Conservation (phyloP, 768 basidiomycete species). For the Calocera cornea region DNA sequence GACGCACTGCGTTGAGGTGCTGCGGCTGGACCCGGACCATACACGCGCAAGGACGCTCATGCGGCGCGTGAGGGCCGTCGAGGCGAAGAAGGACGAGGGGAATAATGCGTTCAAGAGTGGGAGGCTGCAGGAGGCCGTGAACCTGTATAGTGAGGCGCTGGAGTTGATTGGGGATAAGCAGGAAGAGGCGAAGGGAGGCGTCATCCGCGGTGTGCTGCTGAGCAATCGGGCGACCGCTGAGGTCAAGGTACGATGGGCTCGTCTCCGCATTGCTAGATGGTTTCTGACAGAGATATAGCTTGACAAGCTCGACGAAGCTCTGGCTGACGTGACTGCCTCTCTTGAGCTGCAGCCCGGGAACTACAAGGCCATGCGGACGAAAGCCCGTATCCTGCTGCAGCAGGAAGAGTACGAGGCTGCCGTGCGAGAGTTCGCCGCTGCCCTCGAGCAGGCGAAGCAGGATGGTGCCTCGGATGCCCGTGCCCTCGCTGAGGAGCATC, state of each 20-base stretch:
- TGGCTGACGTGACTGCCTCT: slow-evolving; percentile 56
- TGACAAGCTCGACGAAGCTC: slow-evolving; percentile 49
- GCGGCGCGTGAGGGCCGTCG: slow-evolving; percentile 69
- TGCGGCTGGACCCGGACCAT: slow-evolving; percentile 67
- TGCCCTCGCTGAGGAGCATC: slow-evolving; percentile 37
- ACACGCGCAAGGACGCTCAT: slow-evolving; percentile 55
- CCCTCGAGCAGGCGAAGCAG: slow-evolving; percentile 54
- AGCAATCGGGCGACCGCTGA: slow-evolving; percentile 76
- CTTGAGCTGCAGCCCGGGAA: slow-evolving; percentile 47
- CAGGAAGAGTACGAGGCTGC: slow-evolving; percentile 61
- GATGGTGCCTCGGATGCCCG: slow-evolving; percentile 33
- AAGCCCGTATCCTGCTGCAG: slow-evolving; percentile 63
- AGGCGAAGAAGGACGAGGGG: slow-evolving; percentile 73
- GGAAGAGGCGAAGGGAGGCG: slow-evolving; percentile 66
- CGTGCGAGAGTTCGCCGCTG: slow-evolving; percentile 64
- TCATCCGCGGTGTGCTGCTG: slow-evolving; percentile 63
- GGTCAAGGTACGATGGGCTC: slow-evolving; percentile 41
- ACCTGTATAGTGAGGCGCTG: slow-evolving; percentile 57
- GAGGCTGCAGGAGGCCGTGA: slow-evolving; percentile 45
- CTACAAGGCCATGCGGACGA: slow-evolving; percentile 78
- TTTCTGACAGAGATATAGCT: slow-evolving; percentile 31
- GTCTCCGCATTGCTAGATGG: not conserved
- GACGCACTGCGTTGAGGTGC: slow-evolving; percentile 54
- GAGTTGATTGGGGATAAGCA: slow-evolving; percentile 44
- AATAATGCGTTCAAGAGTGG: slow-evolving; percentile 59